Evolutionary conservation across 352 stramenopile genomes (phyloP).

Genomic region (Blastocystis sp.): DNA sequence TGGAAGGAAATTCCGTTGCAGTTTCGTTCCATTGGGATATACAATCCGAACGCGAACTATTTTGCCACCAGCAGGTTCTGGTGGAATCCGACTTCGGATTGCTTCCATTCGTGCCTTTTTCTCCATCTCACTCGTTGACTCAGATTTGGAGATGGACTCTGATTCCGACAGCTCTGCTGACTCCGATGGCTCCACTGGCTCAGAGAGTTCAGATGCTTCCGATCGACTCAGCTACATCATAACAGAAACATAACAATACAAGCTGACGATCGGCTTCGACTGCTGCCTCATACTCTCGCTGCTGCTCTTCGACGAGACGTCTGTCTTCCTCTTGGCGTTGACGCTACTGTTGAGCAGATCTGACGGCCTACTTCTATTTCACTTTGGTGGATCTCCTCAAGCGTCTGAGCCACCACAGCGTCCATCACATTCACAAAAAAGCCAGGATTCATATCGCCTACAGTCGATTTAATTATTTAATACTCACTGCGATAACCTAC

Average conservation of each 20-base stretch:
- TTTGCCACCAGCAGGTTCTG: background rate
- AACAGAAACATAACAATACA: background rate
- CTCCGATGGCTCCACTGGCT: background rate
- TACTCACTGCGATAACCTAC: too few relatives aligned
- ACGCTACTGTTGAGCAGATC: background rate
- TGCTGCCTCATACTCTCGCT: slow-evolving; percentile 16
- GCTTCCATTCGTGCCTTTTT: slow-evolving; percentile 1
- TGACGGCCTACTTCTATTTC: background rate
- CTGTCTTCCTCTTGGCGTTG: slow-evolving; percentile 19
- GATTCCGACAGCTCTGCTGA: background rate
- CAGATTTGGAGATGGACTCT: background rate
- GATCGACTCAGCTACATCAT: background rate
- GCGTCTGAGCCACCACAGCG: background rate
- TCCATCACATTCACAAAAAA: background rate
- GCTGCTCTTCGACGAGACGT: slow-evolving; percentile 16
- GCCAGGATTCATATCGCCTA: background rate
- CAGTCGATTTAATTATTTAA: background rate
- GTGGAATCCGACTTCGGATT: background rate
- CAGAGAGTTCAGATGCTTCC: background rate
- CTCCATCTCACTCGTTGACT: background rate
- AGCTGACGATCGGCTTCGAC: background rate
- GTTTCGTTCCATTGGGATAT: slow-evolving; percentile 49
- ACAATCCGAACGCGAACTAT: slow-evolving; percentile 20
- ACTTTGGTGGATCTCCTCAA: background rate
- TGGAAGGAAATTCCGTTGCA: slow-evolving; percentile 31